Evolutionary conservation across 495 filamentous ascomycete species (phyloP), one percentile per base, ranked within the genome.

Genomic region (Friedmanniomyces simplex): DNA sequence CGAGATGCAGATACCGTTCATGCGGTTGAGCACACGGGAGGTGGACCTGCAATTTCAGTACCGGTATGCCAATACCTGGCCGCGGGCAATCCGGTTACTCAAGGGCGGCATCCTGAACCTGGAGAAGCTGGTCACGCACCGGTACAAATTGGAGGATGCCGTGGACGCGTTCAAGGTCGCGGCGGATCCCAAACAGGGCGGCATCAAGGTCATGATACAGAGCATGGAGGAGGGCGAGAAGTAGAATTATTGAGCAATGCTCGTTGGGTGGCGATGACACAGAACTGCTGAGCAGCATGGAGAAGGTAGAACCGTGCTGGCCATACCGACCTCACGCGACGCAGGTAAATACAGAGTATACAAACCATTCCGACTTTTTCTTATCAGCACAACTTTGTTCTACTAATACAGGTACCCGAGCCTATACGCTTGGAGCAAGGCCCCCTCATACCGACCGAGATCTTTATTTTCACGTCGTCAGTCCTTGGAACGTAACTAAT

Each of bases 21-120:
- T 95, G 89, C 77, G 88, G 61, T 76, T 88, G 30, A 90, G 85
- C 66, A 91, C 89, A 14, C 79, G 88, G 65, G 91, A 97, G 74
- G 83, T 97, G 64, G 91, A 96, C 69, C 72, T 97, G 55, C 86
- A 91, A 74, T 94, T 95, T 73, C 91, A 96, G 77, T 96, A 97
- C 74, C 81, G 91, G 53, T 96, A 96, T 75, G 79, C 77, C 74
- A 97, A 96, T 75, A 95, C 87, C 47, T 97, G 91, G 91, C 91
- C 91, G 48, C 77, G 86, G 51, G 91, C 91, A 43, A 96, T 97
- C 58, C 81, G 91, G 50, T 75, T 97, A 49, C 79, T 96, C 18
- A 81, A 86, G 74, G 87, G 84, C 65, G 87, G 87, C 12, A 78
- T 95, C 24, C 78, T 95, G 65, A 81, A 94, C 64, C 72, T 96